Conservation (phyloP, 2,329 filamentous ascomycete genomes). For the Emergomyces pasteurianus region DNA sequence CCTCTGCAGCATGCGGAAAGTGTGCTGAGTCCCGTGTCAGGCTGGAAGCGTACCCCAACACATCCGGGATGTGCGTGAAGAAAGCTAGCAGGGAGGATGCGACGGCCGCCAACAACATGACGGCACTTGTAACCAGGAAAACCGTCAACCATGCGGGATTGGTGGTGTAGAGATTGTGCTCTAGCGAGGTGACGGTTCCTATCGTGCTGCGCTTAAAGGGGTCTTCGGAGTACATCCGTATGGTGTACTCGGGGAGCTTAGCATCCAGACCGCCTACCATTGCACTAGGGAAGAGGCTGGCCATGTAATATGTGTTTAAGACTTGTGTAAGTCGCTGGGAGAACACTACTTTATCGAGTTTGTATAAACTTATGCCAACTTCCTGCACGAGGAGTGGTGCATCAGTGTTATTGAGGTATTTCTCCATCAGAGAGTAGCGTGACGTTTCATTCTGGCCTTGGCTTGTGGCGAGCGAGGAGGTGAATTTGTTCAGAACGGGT, state of each 20-base stretch:
- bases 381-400: constrained; percentile 1
- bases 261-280: neutral
- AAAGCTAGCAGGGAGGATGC: neutral
- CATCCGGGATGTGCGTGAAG: neutral
- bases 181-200: neutral
- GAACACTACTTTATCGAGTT: neutral
- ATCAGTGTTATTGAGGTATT: constrained; percentile 5
- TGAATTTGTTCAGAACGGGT: neutral
- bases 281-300: constrained; percentile 4
- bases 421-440: neutral
- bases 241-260: neutral
- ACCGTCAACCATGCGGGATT: neutral
- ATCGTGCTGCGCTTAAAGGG: neutral
- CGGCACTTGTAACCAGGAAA: neutral
- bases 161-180: neutral
- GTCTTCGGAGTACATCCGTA: neutral
- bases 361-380: neutral
- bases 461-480: neutral
- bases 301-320: constrained; percentile 5
- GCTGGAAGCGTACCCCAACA: neutral
- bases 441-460: neutral
- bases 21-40: neutral
- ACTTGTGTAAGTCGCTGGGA: constrained; percentile 4
- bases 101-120: constrained; percentile 1
- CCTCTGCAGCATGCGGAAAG: neutral